A percentile compares a stretch with the other conserved stretches of the same genome.
Evolutionary conservation across 305 asterid genomes (phyloP).

Genomic region (Coffea humblotiana): DNA sequence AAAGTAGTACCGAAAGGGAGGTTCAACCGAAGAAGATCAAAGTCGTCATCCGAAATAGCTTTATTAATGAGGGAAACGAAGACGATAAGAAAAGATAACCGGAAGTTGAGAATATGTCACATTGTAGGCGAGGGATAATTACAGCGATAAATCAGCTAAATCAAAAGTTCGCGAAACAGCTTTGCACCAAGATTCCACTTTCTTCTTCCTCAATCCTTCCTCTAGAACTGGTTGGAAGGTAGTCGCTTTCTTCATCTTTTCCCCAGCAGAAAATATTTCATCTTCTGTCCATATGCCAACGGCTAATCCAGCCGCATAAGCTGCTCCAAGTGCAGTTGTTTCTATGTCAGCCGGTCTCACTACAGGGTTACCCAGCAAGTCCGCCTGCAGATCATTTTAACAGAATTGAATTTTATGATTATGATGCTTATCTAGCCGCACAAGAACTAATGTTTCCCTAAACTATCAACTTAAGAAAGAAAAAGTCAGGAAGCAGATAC

Average conservation of each 20-base stretch:
- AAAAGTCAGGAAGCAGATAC: not conserved
- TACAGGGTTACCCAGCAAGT: constrained; percentile 70
- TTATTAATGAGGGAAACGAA: not conserved
- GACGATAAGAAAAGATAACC: not conserved
- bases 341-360: constrained; percentile 65
- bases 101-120: not conserved
- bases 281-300: constrained; percentile 76
- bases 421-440: not conserved
- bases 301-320: constrained; percentile 94
- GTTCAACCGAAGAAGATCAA: not conserved
- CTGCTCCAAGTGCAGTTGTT: constrained; percentile 70
- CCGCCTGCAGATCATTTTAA: constrained; percentile 50
- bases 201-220: constrained; percentile 65
- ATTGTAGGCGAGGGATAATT: constrained; percentile 1
- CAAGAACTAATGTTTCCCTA: not conserved
- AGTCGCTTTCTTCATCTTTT: constrained; percentile 46
- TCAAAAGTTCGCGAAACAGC: constrained; percentile 79
- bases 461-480: not conserved
- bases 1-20: not conserved
- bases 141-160: constrained; percentile 80
- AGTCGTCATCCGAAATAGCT: not conserved
- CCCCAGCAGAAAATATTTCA: constrained; percentile 59
- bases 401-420: not conserved
- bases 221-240: constrained; percentile 48
- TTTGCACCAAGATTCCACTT: constrained; percentile 83